Evolutionary conservation across 2,329 filamentous ascomycete species (phyloP), one percentile per base, ranked within the genome.

Genomic region (Calycina herbarum): DNA sequence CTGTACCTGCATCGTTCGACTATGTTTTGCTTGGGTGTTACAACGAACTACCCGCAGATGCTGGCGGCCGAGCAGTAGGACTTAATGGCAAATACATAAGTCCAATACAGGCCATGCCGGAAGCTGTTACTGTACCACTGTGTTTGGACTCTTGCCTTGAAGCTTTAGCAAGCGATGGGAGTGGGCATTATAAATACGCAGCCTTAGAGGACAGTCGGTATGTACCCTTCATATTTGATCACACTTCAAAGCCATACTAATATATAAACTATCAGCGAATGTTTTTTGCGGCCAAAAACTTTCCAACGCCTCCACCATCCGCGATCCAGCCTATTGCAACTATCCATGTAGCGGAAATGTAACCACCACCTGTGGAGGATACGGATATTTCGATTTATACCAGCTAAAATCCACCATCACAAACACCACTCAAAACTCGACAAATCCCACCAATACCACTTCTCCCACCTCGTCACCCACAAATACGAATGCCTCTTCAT

Each of bases 1-100:
- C 58, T 20, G 20, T 31, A 11, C 13, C 61, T 5, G 56, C 24
- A 31, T 35, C 62, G 29, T 54, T 57, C 27, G 27, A 64, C 27
- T 68, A 66, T 58, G 31, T 60, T 40, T 48, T 67, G 3, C 35
- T 67, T 6, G 68, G 69, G n/a, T 70, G 68, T 60, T 71, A 68
- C 48, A 65, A 64, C n/a, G 68, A 71, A 63, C 64, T 66, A 35
- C 40, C 60, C 4, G 7, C 54, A 13, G 35, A 15, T 10, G 33
- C 54, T 7, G 60, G 62, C 24, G 54, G 51, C 20, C 64, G 59
- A 7, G 66, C 67, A 42, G 54, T 71, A 8, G 67, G 66, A 6
- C 40, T 61, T 5, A 38, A n/a, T 15, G 64, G 64, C n/a, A 31
- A 60, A 38, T 70, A 69, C 48, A 57, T 68, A 20, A 66, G n/a